These are phyloP conservation scores for Tulasnella sp. DNA, from an alignment of 768 basidiomycete genomes.

Conservation along the genomic window DNA sequence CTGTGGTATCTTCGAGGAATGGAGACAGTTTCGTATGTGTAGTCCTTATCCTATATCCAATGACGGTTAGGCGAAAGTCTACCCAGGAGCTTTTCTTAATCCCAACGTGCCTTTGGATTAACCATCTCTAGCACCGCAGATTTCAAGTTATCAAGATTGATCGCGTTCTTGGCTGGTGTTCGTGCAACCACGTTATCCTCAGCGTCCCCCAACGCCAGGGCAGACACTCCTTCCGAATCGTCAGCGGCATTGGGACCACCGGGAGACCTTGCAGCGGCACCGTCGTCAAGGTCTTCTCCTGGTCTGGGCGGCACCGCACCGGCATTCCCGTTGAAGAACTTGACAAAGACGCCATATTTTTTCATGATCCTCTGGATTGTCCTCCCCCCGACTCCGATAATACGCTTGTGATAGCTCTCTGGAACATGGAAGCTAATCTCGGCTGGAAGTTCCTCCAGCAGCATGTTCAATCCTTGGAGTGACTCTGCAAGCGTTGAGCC, in stretches of 20 bases:
- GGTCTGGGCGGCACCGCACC: constrained; percentile 34
- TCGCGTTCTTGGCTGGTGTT: constrained; percentile 95
- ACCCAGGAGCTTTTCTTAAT: not conserved
- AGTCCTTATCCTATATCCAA: constrained; percentile 81
- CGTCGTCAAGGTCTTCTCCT: constrained; percentile 80
- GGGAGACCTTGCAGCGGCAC: not conserved
- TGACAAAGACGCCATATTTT: constrained; percentile 99
- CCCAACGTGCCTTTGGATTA: constrained; percentile 73
- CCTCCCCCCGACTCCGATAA: constrained; percentile 95
- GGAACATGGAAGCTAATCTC: constrained; percentile 99
- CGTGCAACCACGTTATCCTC: constrained; percentile 99
- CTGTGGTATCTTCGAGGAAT: constrained; percentile 95
- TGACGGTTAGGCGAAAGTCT: not conserved
- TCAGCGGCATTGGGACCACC: not conserved
- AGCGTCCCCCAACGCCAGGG: constrained; percentile 41
- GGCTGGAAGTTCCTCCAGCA: constrained; percentile 97
- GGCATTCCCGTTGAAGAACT: constrained; percentile 70
- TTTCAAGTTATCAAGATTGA: constrained; percentile 91
- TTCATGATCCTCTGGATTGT: constrained; percentile 99
- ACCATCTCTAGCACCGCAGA: constrained; percentile 97
- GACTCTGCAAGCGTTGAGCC: constrained; percentile 39
- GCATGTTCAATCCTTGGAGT: constrained; percentile 77
- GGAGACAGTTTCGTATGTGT: constrained; percentile 85
- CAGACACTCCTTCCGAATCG: constrained; percentile 12
- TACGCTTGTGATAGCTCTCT: constrained; percentile 96